phyloP scores from a whole-genome alignment of 2,329 filamentous ascomycete genomes.

The Sporothrix protearum region DNA sequence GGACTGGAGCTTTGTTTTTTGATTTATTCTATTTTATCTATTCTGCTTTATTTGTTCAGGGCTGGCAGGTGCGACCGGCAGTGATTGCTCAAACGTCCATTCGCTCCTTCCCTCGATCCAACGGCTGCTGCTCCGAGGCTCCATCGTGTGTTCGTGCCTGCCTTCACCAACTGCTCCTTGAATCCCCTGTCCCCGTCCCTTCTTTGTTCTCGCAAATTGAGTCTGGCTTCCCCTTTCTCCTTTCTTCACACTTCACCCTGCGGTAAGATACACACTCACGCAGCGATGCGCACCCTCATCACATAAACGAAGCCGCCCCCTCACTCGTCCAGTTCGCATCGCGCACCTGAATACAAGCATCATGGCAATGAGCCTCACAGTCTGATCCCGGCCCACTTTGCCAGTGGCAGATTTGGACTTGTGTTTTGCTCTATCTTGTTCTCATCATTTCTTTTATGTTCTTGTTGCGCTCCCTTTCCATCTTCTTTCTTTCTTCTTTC shows the following conservation, averaged over 20 bases:
- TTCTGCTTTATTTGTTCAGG: no score
- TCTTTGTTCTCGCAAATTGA: not conserved
- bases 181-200: not conserved
- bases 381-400: not conserved
- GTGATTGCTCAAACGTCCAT: not conserved
- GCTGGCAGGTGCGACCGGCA: constrained; percentile 12
- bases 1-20: not conserved
- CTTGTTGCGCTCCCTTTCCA: no score
- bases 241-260: not conserved
- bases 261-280: not conserved
- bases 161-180: not conserved
- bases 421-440: not conserved
- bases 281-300: not conserved
- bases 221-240: not conserved
- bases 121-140: not conserved
- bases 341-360: not conserved
- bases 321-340: not conserved
- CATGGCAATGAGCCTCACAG: not conserved
- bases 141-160: not conserved
- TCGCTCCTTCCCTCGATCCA: not conserved
- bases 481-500: not conserved
- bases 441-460: not conserved
- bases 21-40: not conserved
- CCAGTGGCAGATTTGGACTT: not conserved
- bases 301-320: not conserved